Percentiles rank a stretch among this genome's conserved stretches.
Conservation (phyloP, 2,329 filamentous ascomycete species). For the Dothiorella sarmentorum region DNA sequence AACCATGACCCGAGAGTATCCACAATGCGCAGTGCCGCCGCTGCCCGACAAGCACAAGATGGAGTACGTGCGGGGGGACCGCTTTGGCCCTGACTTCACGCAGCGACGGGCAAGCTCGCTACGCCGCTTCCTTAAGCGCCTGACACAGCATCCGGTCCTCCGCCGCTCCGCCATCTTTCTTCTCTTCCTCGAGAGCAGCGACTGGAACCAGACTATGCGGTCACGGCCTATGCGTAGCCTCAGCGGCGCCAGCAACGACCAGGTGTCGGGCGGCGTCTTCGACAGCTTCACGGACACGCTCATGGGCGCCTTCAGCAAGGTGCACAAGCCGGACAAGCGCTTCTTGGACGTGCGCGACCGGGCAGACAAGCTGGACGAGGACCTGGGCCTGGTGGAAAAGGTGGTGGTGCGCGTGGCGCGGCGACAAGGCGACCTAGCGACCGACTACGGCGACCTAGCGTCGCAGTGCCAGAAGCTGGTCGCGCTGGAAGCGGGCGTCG, state of each 20-base stretch:
- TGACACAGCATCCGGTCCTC: constrained; percentile 84
- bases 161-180: constrained; percentile 79
- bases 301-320: constrained; percentile 94
- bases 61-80: constrained; percentile 95
- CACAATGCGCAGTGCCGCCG: constrained; percentile 87
- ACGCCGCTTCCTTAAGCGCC: constrained; percentile 81
- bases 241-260: constrained; percentile 28
- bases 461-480: constrained; percentile 95
- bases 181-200: constrained; percentile 84
- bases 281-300: constrained; percentile 95
- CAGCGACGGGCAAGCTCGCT: constrained; percentile 82
- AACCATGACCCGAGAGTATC: constrained; percentile 80
- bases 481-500: constrained; percentile 81
- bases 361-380: constrained; percentile 86
- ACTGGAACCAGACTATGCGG: constrained; percentile 97
- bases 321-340: constrained; percentile 89
- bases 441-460: constrained; percentile 83
- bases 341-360: constrained; percentile 93
- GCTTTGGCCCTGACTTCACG: constrained; percentile 92
- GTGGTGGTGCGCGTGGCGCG: constrained; percentile 88
- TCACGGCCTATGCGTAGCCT: constrained; percentile 66
- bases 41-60: constrained; percentile 98
- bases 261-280: constrained; percentile 68
- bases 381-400: constrained; percentile 89
- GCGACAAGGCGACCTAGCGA: constrained; percentile 80